Percentiles rank a stretch among this genome's conserved stretches.
phyloP scores from a whole-genome alignment of 108 stramenopile species.

The Cyclostephanos invisitatus region DNA sequence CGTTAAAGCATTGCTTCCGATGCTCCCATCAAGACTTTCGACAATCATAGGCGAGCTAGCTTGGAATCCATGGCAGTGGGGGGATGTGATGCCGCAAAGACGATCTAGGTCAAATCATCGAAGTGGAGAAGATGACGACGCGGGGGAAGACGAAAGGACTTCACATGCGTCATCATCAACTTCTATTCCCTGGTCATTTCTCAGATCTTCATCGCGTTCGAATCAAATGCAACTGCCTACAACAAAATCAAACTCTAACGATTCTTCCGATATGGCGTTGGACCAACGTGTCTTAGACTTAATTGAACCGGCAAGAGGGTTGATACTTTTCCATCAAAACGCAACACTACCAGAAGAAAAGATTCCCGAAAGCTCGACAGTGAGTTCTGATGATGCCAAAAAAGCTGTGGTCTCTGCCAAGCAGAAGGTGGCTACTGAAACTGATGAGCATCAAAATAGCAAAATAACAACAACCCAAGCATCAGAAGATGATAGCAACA shows the following conservation, averaged over 20 bases:
- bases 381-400: neutral
- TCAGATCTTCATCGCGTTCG: slow-evolving; percentile 14
- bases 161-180: neutral
- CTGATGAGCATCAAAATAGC: neutral
- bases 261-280: neutral
- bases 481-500: neutral
- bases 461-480: neutral
- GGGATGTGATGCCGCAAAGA: slow-evolving; percentile 28
- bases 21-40: slow-evolving; percentile 66
- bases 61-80: slow-evolving; percentile 64
- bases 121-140: neutral
- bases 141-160: slow-evolving; percentile 10
- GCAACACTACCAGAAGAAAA: neutral
- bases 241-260: slow-evolving; percentile 4
- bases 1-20: slow-evolving; percentile 60
- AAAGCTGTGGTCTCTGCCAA: neutral
- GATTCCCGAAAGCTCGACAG: neutral
- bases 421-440: neutral
- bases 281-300: neutral
- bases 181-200: slow-evolving; percentile 18
- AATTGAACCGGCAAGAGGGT: slow-evolving; percentile 2
- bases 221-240: slow-evolving; percentile 31
- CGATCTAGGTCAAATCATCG: neutral
- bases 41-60: slow-evolving; percentile 63
- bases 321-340: slow-evolving; percentile 1